Conservation (phyloP, 2,329 filamentous ascomycete species). For the Talaromyces piceae region DNA sequence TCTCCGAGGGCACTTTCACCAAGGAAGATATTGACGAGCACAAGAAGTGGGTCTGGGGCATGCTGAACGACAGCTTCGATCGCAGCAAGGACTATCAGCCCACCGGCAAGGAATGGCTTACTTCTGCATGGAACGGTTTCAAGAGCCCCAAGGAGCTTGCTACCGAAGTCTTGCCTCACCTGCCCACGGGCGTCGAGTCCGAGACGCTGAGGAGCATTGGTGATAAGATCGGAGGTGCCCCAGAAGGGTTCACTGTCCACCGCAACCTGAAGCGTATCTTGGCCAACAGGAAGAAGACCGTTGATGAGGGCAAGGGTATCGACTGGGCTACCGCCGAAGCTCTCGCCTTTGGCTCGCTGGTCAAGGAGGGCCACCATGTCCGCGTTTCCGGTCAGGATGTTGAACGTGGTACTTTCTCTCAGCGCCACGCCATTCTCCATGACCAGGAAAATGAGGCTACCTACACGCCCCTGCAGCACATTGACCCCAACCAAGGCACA, state of each 20-base stretch:
- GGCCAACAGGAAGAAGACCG: conserved; percentile 78
- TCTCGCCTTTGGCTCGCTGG: conserved; percentile 84
- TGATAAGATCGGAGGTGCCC: conserved; percentile 66
- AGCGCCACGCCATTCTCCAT: conserved; percentile 93
- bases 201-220: conserved; percentile 75
- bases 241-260: conserved; percentile 83
- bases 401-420: conserved; percentile 98
- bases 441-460: conserved; percentile 92
- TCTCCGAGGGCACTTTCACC: conserved; percentile 88
- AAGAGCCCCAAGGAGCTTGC: conserved; percentile 97
- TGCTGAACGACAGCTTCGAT: conserved; percentile 95
- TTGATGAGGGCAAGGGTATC: conserved; percentile 85
- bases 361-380: conserved; percentile 90
- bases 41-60: conserved; percentile 99
- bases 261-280: conserved; percentile 97
- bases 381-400: conserved; percentile 98
- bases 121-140: conserved; percentile 98
- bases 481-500: conserved; percentile 85
- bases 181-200: conserved; percentile 70
- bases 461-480: conserved; percentile 83
- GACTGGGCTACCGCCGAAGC: conserved; percentile 98
- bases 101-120: conserved; percentile 95
- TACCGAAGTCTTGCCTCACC: conserved; percentile 85
- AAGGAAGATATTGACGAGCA: conserved; percentile 98
- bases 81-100: conserved; percentile 97